phyloP scores from a whole-genome alignment of 768 basidiomycete species.

The Tylopilus felleus region DNA sequence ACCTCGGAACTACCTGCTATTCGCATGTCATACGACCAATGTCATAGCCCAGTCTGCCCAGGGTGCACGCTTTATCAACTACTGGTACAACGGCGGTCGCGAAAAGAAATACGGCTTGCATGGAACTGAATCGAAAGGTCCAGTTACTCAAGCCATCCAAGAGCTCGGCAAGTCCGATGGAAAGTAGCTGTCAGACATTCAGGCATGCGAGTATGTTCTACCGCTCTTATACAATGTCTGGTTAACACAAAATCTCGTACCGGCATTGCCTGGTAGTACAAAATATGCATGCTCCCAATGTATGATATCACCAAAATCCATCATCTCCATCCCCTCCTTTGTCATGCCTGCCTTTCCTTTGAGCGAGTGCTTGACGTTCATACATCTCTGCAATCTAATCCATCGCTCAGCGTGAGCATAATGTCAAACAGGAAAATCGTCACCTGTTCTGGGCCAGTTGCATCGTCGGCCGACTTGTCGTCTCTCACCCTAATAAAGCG shows the following conservation, averaged over 20 bases:
- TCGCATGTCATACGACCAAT: conserved; percentile 93
- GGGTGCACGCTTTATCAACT: conserved; percentile 80
- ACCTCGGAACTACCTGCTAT: conserved; percentile 93
- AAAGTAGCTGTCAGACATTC: conserved; percentile 12
- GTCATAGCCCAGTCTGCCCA: conserved; percentile 82
- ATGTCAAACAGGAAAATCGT: conserved; percentile 15
- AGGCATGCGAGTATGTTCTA: neutral
- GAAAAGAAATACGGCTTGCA: conserved; percentile 59
- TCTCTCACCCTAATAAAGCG: conserved; percentile 90
- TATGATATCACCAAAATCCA: conserved; percentile 64
- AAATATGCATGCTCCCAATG: conserved; percentile 1
- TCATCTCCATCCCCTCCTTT: conserved; percentile 66
- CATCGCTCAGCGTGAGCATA: neutral
- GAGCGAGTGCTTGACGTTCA: conserved; percentile 79
- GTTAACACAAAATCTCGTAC: neutral
- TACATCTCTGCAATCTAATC: conserved; percentile 91
- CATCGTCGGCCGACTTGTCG: conserved; percentile 90
- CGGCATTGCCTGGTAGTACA: conserved; percentile 18
- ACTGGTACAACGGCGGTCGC: conserved; percentile 87
- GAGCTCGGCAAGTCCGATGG: conserved; percentile 33
- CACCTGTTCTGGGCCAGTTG: conserved; percentile 91
- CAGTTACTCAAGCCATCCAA: conserved; percentile 50
- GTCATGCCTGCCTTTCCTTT: conserved; percentile 64
- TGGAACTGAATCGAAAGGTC: conserved; percentile 33
- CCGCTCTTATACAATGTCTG: neutral